Conservation (phyloP, 495 filamentous ascomycete genomes). For the Parachaetomium inaequale region DNA sequence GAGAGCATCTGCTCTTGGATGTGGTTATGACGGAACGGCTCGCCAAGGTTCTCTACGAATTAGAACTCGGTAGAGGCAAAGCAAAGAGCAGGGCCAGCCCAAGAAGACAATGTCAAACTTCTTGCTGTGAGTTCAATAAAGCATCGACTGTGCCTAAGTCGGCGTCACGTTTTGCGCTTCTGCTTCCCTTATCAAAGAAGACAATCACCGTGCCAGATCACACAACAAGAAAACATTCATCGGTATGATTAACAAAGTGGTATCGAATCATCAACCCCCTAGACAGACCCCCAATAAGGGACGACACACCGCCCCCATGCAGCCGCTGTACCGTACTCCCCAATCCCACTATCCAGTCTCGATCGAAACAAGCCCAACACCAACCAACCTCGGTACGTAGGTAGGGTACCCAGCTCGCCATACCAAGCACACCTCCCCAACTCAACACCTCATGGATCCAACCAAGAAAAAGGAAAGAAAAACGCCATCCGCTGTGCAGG, state of each 20-base stretch:
- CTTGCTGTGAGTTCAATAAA: too few relatives aligned
- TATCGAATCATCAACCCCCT: background rate
- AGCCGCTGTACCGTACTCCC: too few relatives aligned
- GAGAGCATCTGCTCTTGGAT: too few relatives aligned
- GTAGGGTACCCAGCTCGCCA: background rate
- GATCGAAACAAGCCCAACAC: background rate
- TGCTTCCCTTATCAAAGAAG: background rate
- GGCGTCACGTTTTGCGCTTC: background rate
- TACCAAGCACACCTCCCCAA: background rate
- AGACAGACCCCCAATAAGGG: too few relatives aligned
- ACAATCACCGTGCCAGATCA: background rate
- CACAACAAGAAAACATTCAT: background rate
- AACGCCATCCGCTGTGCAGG: constrained; percentile 31
- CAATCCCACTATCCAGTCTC: background rate
- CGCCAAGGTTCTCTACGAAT: too few relatives aligned
- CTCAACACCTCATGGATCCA: background rate
- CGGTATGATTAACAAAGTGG: constrained; percentile 1
- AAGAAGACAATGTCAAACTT: too few relatives aligned
- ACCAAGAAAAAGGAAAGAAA: constrained; percentile 22
- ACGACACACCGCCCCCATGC: too few relatives aligned
- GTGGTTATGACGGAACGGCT: too few relatives aligned
- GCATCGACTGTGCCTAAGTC: too few relatives aligned
- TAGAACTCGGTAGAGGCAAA: too few relatives aligned
- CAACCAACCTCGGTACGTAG: background rate
- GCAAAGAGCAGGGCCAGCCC: too few relatives aligned